Conservation (phyloP, 2,329 filamentous ascomycete species). For the Fusarium penzigii region DNA sequence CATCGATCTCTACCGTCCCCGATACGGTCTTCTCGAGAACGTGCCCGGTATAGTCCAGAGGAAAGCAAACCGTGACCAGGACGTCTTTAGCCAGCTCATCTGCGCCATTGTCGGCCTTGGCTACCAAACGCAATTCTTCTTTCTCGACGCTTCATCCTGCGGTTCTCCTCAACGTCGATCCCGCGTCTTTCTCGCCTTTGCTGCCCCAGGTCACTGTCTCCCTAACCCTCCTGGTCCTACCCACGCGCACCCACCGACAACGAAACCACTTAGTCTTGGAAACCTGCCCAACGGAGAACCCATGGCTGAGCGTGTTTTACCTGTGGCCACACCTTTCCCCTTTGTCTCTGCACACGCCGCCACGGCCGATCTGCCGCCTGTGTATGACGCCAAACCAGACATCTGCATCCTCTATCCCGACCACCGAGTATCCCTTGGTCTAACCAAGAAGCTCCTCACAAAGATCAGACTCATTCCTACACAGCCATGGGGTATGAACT, state of each 20-base stretch:
- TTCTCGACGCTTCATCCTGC: constrained; percentile 69
- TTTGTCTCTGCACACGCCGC: constrained; percentile 56
- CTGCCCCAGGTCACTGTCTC: constrained; percentile 63
- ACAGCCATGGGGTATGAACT: constrained; percentile 56
- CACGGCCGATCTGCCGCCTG: constrained; percentile 59
- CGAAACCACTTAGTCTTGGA: constrained; percentile 48
- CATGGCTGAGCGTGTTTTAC: constrained; percentile 53
- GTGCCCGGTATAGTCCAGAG: constrained; percentile 65
- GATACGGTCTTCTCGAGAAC: constrained; percentile 79
- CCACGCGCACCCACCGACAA: constrained; percentile 57
- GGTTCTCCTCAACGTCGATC: constrained; percentile 67
- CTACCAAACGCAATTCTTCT: constrained; percentile 70
- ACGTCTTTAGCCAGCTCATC: constrained; percentile 73
- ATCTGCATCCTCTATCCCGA: constrained; percentile 68
- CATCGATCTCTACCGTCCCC: constrained; percentile 72
- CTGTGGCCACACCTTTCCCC: constrained; percentile 57
- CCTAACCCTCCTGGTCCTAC: constrained; percentile 59
- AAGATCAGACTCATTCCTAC: constrained; percentile 62
- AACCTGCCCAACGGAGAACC: constrained; percentile 58
- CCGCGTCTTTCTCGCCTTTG: constrained; percentile 70
- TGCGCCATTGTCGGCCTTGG: constrained; percentile 74
- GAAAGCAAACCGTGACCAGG: constrained; percentile 49
- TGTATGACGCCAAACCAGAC: constrained; percentile 62
- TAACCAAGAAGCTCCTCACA: constrained; percentile 40
- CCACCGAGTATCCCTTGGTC: constrained; percentile 55